Evolutionary conservation across 1,139 yeast genomes (phyloP).

Genomic region (Hyphopichia fennica): DNA sequence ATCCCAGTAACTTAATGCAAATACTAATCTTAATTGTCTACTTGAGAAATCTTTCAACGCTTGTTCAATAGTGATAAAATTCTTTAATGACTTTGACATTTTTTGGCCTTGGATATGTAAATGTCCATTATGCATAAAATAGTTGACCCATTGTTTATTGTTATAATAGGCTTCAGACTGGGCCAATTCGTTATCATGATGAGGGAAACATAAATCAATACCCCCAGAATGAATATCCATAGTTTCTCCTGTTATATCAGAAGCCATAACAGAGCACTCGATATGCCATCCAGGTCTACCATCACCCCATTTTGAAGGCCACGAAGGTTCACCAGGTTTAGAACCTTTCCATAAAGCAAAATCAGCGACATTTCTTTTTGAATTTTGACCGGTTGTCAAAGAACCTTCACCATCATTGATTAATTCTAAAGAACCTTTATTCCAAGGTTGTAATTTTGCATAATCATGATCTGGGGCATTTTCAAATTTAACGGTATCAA

Average conservation of each 20-base stretch:
- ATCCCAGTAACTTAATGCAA: slow-evolving; percentile 92
- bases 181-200: slow-evolving; percentile 96
- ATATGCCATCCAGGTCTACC: slow-evolving; percentile 99
- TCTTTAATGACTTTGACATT: slow-evolving; percentile 93
- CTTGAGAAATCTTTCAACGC: slow-evolving; percentile 71
- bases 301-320: slow-evolving; percentile 95
- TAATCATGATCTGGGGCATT: slow-evolving; percentile 69
- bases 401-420: slow-evolving; percentile 97
- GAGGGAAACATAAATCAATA: slow-evolving; percentile 97
- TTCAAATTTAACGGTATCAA: slow-evolving; percentile 84
- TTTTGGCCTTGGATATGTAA: slow-evolving; percentile 97
- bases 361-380: slow-evolving; percentile 76
- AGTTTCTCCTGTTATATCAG: slow-evolving; percentile 75
- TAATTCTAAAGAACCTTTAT: slow-evolving; percentile 81
- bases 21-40: slow-evolving; percentile 85
- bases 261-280: slow-evolving; percentile 99
- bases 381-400: slow-evolving; percentile 49
- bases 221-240: slow-evolving; percentile 98
- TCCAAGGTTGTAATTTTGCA: slow-evolving; percentile 98
- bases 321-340: slow-evolving; percentile 95
- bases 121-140: slow-evolving; percentile 95
- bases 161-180: slow-evolving; percentile 94
- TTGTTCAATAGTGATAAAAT: slow-evolving; percentile 91
- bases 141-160: slow-evolving; percentile 93
- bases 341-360: slow-evolving; percentile 97